Evolutionary conservation across 768 basidiomycete species (phyloP), one percentile per base, ranked within the genome.

Genomic region (Rhodocollybia butyracea): DNA sequence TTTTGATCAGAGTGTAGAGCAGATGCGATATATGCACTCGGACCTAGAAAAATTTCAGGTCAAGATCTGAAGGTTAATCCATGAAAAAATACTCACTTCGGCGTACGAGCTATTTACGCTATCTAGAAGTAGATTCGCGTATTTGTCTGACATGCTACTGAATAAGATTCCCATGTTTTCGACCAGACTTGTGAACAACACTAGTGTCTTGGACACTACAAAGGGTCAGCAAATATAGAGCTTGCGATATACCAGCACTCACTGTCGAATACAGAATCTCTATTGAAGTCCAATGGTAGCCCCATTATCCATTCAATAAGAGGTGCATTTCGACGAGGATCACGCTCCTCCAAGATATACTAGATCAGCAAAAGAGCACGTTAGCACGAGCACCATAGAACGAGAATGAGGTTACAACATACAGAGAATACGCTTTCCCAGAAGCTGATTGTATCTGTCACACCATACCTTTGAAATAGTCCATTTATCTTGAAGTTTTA

Each of bases 221-320:
- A 48, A 31, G 6, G 27, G 34, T 57, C 39, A 58, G 50, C 3
- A 45, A 38, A n/a, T n/a, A n/a, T n/a, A n/a, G n/a, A n/a, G n/a
- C n/a, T n/a, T n/a, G n/a, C n/a, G n/a, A n/a, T n/a, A n/a, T n/a
- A n/a, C n/a, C n/a, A n/a, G n/a, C 41, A 74, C 83, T 65, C 72
- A 90, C 92, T 87, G 60, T 86, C 81, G 67, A 97, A 97, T 2
- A 91, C 90, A 27, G 92, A 96, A 60, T 91, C 89, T 43, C 86
- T 82, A 32, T 82, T 80, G 67, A 95, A 91, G 60, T 97, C 94
- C 4, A 93, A 73, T 2, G 89, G 86, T 2, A 93, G 76, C 19
- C 80, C 74, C 30, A 89, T 64, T 55, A 94, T 83, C 84, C 90
- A 95, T 58, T 89, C 79, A 19, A 94, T 76, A 36, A 97, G 65